Evolutionary conservation across 1,139 yeast species (phyloP).

Genomic region (Kurtzmaniella natalensis): DNA sequence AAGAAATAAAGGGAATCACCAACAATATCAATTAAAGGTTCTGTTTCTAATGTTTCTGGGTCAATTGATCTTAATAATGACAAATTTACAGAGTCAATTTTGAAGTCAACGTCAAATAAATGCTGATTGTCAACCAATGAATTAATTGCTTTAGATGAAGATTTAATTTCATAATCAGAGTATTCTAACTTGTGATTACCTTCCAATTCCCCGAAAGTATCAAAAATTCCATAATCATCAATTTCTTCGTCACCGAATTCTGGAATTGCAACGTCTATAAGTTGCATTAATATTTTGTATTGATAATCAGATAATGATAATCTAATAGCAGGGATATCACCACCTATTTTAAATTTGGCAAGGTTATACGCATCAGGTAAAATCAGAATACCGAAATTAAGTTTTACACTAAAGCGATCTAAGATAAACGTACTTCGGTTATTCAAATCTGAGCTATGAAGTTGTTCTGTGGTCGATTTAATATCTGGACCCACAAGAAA

Average conservation of each 20-base stretch:
- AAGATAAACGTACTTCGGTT: constrained; percentile 54
- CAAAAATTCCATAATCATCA: constrained; percentile 31
- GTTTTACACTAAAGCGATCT: constrained; percentile 70
- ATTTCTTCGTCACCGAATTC: constrained; percentile 34
- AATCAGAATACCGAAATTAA: constrained; percentile 76
- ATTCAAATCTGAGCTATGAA: constrained; percentile 44
- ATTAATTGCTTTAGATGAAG: constrained; percentile 8
- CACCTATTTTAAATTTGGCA: constrained; percentile 70
- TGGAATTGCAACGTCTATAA: constrained; percentile 71
- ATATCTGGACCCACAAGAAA: constrained; percentile 82
- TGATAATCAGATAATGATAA: constrained; percentile 84
- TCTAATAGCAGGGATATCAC: constrained; percentile 70
- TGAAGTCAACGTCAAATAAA: constrained; percentile 64
- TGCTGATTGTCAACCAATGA: constrained; percentile 45
- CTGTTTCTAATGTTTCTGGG: constrained; percentile 56
- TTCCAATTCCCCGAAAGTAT: constrained; percentile 27
- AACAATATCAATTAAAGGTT: constrained; percentile 65
- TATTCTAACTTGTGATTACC: constrained; percentile 9
- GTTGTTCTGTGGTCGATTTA: constrained; percentile 67
- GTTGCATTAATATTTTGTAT: constrained; percentile 79
- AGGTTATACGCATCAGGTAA: constrained; percentile 74
- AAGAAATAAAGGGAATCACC: constrained; percentile 61
- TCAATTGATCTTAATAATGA: constrained; percentile 67
- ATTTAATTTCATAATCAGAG: constrained; percentile 13
- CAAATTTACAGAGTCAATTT: constrained; percentile 58